Percentiles rank a stretch among this genome's conserved stretches.
phyloP scores from a whole-genome alignment of 1,284 basidiomycete species.

The Cutaneotrichosporon mucoides region DNA sequence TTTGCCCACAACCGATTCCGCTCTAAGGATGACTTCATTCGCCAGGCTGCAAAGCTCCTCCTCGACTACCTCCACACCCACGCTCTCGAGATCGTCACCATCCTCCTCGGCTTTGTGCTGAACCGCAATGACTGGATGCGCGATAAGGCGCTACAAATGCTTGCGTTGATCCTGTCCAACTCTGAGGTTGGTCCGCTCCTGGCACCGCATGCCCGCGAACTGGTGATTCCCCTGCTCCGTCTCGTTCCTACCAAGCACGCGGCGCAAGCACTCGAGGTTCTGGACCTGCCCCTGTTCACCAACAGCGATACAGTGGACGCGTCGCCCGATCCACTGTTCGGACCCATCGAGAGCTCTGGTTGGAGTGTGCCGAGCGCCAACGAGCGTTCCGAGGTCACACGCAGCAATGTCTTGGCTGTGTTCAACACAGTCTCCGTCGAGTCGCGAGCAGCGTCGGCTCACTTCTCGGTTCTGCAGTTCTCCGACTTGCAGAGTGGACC shows the following conservation, averaged over 20 bases:
- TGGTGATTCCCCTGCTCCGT: slow-evolving; percentile 84
- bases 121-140: slow-evolving; percentile 79
- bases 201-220: slow-evolving; percentile 73
- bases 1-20: slow-evolving; percentile 87
- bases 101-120: slow-evolving; percentile 79
- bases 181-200: slow-evolving; percentile 71
- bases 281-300: slow-evolving; percentile 80
- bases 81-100: slow-evolving; percentile 70
- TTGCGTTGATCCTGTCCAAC: slow-evolving; percentile 83
- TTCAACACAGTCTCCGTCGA: slow-evolving; percentile 72
- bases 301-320: slow-evolving; percentile 67
- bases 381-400: slow-evolving; percentile 60
- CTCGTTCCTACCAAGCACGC: slow-evolving; percentile 81
- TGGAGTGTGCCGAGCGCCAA: slow-evolving; percentile 75
- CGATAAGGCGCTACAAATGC: slow-evolving; percentile 75
- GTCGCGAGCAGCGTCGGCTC: slow-evolving; percentile 52
- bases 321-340: slow-evolving; percentile 70
- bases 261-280: slow-evolving; percentile 78
- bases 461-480: slow-evolving; percentile 48
- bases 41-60: slow-evolving; percentile 78
- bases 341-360: slow-evolving; percentile 71
- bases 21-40: slow-evolving; percentile 86
- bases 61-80: slow-evolving; percentile 65
- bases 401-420: slow-evolving; percentile 72
- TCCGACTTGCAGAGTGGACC: slow-evolving; percentile 27